Evolutionary conservation across 2,329 filamentous ascomycete species (phyloP), one percentile per base, ranked within the genome.

Genomic region (Paracoccidioides brasiliensis): DNA sequence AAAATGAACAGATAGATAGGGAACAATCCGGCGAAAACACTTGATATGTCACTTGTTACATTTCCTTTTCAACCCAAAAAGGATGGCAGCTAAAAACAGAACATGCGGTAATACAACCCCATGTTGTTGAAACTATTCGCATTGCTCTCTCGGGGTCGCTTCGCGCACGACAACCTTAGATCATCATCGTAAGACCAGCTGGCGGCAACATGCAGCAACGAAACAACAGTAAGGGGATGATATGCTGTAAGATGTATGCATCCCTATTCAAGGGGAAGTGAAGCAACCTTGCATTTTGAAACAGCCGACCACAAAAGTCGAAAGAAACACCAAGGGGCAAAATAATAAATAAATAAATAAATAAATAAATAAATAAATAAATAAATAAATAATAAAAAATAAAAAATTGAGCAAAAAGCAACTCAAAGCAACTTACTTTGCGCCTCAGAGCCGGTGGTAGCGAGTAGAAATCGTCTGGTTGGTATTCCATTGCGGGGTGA

Each of bases 391-490:
- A 22, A 22, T 22, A 22, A 22, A 22, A 22, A 22, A 22, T 22
- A 22, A 22, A 22, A 22, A 22, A 22, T 22, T 53, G 52, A 54
- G 33, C 48, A 56, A 15, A 15, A 33, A 52, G 28, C 3, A 40
- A 33, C 10, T 10, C 53, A 52, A 55, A 38, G 52, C 41, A 41
- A 72, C 78, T 73, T 69, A 82, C 79, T 72, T 82, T 82, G 67
- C 79, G 73, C 63, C 77, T 73, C 54, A 82, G 73, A 14, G 78
- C 77, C 30, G 76, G 76, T 22, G 79, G 79, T 9, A 81, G 69
- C 43, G 74, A 73, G 60, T 80, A 76, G 57, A 79, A 80, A 52
- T 74, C 72, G 44, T 69, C 65, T 44, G 54, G 54, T 2, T 54
- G 35, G 28, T 43, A 51, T 37, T 43, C 54, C 54, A 52, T 52